A percentile compares a stretch with the other conserved stretches of the same genome.
phyloP scores from a whole-genome alignment of 2,329 filamentous ascomycete genomes.

The Lasiodiplodia gonubiensis region DNA sequence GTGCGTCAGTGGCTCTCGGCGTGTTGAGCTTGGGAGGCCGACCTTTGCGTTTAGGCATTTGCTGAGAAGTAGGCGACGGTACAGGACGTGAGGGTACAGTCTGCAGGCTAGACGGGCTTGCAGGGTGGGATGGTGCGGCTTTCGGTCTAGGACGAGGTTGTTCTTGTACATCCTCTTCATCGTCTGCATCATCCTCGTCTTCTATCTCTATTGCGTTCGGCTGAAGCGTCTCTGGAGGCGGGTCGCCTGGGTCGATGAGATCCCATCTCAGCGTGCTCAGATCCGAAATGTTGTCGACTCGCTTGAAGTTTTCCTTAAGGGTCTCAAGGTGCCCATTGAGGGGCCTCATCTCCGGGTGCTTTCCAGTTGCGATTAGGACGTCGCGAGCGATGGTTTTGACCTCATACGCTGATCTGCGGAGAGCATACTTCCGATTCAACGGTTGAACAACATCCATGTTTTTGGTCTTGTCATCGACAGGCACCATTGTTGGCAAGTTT shows the following conservation, averaged over 20 bases:
- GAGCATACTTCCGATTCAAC: constrained; percentile 54
- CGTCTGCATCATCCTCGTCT: constrained; percentile 43
- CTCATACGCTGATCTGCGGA: constrained; percentile 61
- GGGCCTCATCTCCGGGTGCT: constrained; percentile 63
- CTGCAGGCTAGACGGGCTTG: neutral
- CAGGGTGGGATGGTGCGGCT: neutral
- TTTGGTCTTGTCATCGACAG: constrained; percentile 27
- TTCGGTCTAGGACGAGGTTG: neutral
- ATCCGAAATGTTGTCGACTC: constrained; percentile 56
- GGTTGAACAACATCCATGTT: constrained; percentile 48
- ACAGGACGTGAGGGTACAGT: neutral
- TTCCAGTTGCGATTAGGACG: constrained; percentile 65
- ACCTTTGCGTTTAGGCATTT: neutral
- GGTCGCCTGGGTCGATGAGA: constrained; percentile 62
- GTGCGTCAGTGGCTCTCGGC: neutral
- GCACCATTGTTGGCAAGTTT: constrained; percentile 28
- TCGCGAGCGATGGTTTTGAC: constrained; percentile 67
- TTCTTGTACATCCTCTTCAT: constrained; percentile 32
- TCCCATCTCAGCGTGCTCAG: constrained; percentile 67
- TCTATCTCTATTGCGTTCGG: constrained; percentile 34
- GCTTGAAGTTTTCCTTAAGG: constrained; percentile 50
- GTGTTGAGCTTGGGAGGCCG: neutral
- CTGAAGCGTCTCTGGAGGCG: constrained; percentile 45
- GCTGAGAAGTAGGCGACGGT: neutral
- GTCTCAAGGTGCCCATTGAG: constrained; percentile 66